Evolutionary conservation across 176 grass and related monocot species (phyloP).

Genomic region (Cenchrus fungigraminus): DNA sequence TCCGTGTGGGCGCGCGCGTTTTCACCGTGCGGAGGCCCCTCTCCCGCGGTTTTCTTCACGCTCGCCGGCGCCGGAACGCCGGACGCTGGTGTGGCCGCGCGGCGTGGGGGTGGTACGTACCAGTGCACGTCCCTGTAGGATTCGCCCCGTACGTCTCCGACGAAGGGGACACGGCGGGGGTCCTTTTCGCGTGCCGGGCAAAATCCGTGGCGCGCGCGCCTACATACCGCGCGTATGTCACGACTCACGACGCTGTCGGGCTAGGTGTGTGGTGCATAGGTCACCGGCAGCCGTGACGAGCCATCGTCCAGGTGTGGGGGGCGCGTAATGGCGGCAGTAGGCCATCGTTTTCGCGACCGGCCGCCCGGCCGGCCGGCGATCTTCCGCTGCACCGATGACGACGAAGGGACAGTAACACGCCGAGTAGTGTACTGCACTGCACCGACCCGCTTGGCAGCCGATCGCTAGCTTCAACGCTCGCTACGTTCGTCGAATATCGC

Average conservation of each 20-base stretch:
- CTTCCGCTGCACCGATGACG: too few relatives aligned
- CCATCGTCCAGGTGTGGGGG: neutral
- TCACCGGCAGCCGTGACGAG: neutral
- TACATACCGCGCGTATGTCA: too few relatives aligned
- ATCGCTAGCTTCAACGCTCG: too few relatives aligned
- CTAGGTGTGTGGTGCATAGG: neutral
- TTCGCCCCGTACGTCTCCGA: neutral
- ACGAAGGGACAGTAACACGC: too few relatives aligned
- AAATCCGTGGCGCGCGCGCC: too few relatives aligned
- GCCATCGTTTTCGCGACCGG: conserved; percentile 1
- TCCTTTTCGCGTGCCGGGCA: neutral
- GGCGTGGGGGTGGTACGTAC: neutral
- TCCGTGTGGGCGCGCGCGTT: neutral
- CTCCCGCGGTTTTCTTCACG: neutral
- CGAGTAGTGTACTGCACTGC: too few relatives aligned
- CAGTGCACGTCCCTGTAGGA: neutral
- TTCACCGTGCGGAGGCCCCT: neutral
- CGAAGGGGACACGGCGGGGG: neutral
- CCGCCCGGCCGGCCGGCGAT: neutral
- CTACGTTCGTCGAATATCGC: too few relatives aligned
- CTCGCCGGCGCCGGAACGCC: neutral
- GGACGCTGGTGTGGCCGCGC: too few relatives aligned
- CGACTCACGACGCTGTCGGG: too few relatives aligned
- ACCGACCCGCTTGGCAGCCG: too few relatives aligned
- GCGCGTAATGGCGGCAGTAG: conserved; percentile 10